These are phyloP conservation scores for Solanum chacoense DNA, from an alignment of 305 asterid species.

Conservation along the genomic window DNA sequence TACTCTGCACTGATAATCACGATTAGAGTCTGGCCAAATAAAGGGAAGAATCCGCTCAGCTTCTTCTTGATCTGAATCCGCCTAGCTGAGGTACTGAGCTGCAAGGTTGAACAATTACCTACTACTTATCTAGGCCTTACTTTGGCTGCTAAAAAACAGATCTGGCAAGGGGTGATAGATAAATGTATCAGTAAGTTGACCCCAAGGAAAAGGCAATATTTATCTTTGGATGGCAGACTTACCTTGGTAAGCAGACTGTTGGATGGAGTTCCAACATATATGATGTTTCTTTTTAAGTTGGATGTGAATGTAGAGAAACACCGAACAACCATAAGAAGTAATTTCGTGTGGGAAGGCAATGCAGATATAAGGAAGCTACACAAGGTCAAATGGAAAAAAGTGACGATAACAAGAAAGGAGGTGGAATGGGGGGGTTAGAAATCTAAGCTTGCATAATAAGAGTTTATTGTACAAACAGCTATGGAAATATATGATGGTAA, in stretches of 20 bases:
- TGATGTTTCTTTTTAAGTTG: neutral
- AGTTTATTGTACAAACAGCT: neutral
- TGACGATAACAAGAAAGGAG: neutral
- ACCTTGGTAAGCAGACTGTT: neutral
- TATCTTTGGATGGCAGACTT: neutral
- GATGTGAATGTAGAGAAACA: neutral
- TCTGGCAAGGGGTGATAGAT: neutral
- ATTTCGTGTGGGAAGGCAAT: neutral
- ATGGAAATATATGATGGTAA: neutral
- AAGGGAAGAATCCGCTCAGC: neutral
- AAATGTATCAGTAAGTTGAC: neutral
- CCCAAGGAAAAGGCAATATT: neutral
- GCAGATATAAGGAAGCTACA: neutral
- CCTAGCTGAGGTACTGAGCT: neutral
- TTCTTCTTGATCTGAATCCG: neutral
- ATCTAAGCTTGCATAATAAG: neutral
- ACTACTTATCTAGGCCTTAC: neutral
- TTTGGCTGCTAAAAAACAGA: neutral
- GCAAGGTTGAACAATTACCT: neutral
- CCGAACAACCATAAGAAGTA: neutral
- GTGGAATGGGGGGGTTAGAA: neutral
- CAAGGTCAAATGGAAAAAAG: neutral
- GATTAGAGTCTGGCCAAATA: neutral
- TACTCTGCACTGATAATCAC: neutral
- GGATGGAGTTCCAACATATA: neutral